A percentile compares a stretch with the other conserved stretches of the same genome.
Evolutionary conservation across 2,329 filamentous ascomycete genomes (phyloP).

Genomic region (Coniochaeta prunicola): DNA sequence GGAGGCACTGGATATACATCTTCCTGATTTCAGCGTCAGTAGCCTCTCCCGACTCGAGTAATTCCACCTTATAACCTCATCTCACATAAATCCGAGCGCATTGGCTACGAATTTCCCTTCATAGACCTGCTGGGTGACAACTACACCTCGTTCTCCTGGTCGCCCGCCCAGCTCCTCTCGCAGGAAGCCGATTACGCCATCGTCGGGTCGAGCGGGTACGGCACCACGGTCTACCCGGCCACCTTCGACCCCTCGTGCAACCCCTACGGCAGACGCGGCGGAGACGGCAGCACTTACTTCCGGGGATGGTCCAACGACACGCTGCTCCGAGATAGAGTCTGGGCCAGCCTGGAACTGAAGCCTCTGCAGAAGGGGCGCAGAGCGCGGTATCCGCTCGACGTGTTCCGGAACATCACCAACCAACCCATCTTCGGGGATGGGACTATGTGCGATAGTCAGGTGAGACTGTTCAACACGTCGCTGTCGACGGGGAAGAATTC

Average conservation of each 20-base stretch:
- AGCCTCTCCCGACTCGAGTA: background rate
- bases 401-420: constrained; percentile 45
- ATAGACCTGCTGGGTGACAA: constrained; percentile 43
- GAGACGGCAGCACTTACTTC: constrained; percentile 19
- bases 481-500: constrained; percentile 16
- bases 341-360: constrained; percentile 19
- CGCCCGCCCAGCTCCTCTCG: constrained; percentile 37
- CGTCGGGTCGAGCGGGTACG: constrained; percentile 36
- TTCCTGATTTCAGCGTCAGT: constrained; percentile 41
- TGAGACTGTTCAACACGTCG: constrained; percentile 23
- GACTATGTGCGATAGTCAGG: constrained; percentile 29
- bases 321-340: constrained; percentile 13
- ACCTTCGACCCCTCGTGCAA: constrained; percentile 40
- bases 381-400: constrained; percentile 28
- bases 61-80: background rate
- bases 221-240: constrained; percentile 32
- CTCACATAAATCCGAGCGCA: constrained; percentile 11
- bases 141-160: constrained; percentile 43
- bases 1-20: constrained; percentile 26
- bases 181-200: constrained; percentile 33
- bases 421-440: constrained; percentile 47
- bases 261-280: constrained; percentile 28
- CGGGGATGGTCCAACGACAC: constrained; percentile 11
- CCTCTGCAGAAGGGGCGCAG: background rate
- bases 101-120: constrained; percentile 41